Evolutionary conservation across 495 filamentous ascomycete species (phyloP).

Genomic region (Pseudoneurospora amorphoporcata): DNA sequence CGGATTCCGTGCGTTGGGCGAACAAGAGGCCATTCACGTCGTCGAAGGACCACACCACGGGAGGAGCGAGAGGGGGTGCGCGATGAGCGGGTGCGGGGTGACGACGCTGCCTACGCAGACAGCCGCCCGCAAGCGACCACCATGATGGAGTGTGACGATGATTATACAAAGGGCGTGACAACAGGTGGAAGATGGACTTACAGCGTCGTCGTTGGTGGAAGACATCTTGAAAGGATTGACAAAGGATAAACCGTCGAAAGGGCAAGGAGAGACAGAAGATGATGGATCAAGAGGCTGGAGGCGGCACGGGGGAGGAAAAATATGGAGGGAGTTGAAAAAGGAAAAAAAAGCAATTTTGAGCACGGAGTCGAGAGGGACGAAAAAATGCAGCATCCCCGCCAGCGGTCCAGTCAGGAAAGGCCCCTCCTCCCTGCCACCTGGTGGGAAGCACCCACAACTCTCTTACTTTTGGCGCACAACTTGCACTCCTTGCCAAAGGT

Average conservation of each 20-base stretch:
- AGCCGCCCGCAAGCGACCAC: background rate
- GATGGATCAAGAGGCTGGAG: slow-evolving; percentile 14
- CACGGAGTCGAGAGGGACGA: slow-evolving; percentile 12
- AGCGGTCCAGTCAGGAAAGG: slow-evolving; percentile 12
- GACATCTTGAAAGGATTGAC: slow-evolving; percentile 38
- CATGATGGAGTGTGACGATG: background rate
- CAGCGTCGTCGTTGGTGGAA: slow-evolving; percentile 26
- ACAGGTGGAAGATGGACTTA: slow-evolving; percentile 15
- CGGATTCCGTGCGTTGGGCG: background rate
- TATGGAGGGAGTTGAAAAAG: background rate
- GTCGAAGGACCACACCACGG: background rate
- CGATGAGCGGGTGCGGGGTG: slow-evolving; percentile 22
- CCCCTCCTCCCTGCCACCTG: slow-evolving; percentile 2
- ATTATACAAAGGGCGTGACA: slow-evolving; percentile 1
- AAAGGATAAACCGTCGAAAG: slow-evolving; percentile 20
- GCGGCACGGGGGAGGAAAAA: background rate
- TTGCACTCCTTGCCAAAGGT: background rate
- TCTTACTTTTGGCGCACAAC: background rate
- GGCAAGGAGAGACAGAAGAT: slow-evolving; percentile 15
- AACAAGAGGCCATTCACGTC: background rate
- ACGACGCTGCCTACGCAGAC: slow-evolving; percentile 14
- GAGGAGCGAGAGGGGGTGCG: slow-evolving; percentile 13
- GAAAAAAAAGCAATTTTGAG: slow-evolving; percentile 6
- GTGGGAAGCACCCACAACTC: slow-evolving; percentile 6
- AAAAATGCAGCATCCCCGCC: slow-evolving; percentile 6